Evolutionary conservation across 192 early-diverging fungal genomes (phyloP).

Genomic region (Podila horticola): DNA sequence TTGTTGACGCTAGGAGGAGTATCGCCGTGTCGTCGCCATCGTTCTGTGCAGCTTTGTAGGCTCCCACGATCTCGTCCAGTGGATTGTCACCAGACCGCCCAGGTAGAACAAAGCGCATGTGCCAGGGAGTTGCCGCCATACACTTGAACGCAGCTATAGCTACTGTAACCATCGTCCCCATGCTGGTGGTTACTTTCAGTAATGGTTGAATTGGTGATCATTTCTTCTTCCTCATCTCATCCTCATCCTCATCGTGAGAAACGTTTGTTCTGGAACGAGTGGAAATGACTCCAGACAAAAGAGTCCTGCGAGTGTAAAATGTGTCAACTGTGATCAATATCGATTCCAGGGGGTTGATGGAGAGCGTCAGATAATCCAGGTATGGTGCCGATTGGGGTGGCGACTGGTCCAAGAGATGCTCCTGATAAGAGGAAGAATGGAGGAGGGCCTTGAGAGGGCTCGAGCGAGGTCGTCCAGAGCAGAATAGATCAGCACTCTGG

Average conservation of each 20-base stretch:
- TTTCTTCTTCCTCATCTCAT: conserved; percentile 1
- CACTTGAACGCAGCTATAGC: background rate
- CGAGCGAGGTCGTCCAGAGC: conserved; percentile 5
- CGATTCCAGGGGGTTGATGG: background rate
- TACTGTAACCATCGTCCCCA: background rate
- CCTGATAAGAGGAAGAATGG: conserved; percentile 1
- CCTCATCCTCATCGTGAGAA: background rate
- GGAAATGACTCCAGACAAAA: conserved; percentile 25
- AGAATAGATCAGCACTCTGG: background rate
- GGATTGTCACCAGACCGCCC: background rate
- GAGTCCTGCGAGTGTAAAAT: conserved; percentile 11
- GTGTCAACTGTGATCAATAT: conserved; percentile 13
- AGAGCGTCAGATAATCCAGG: too few relatives aligned
- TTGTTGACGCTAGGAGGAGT: too few relatives aligned
- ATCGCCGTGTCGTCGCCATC: too few relatives aligned
- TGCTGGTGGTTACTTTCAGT: background rate
- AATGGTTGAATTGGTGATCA: background rate
- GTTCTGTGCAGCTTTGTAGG: background rate
- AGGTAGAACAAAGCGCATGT: background rate
- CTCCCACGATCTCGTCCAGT: background rate
- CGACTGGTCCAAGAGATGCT: background rate
- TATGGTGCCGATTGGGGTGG: background rate
- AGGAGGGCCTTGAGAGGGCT: too few relatives aligned
- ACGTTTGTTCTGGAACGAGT: conserved; percentile 24
- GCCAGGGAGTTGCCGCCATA: background rate